Evolutionary conservation across 1,284 basidiomycete genomes (phyloP).

Genomic region (Xerocomus cyaneibrunnescens): DNA sequence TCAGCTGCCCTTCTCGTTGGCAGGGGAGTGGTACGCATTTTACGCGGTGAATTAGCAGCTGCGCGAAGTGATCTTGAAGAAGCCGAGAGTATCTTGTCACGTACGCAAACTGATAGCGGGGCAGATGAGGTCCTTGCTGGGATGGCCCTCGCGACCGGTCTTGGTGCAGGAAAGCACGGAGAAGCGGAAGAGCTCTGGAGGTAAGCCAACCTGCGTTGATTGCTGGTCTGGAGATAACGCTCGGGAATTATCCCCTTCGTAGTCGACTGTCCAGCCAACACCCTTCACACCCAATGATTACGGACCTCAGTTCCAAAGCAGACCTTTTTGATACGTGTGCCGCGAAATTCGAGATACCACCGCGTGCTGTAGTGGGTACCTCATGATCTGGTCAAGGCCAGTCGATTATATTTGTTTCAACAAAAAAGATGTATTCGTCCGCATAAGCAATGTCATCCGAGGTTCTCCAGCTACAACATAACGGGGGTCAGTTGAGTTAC

Average conservation of each 20-base stretch:
- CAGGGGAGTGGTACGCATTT: slow-evolving; percentile 80
- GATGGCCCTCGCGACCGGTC: slow-evolving; percentile 61
- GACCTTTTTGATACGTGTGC: slow-evolving; percentile 71
- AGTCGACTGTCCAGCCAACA: slow-evolving; percentile 61
- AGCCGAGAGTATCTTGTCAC: slow-evolving; percentile 49
- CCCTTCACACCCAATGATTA: slow-evolving; percentile 65
- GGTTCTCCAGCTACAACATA: too few species aligned
- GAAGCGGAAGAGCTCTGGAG: slow-evolving; percentile 66
- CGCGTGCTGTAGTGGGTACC: slow-evolving; percentile 38
- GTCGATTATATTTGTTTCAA: not conserved
- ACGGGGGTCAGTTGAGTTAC: too few species aligned
- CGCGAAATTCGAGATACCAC: slow-evolving; percentile 63
- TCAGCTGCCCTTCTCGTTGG: slow-evolving; percentile 76
- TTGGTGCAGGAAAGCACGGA: slow-evolving; percentile 55
- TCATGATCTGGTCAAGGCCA: slow-evolving; percentile 8
- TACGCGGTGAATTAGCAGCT: slow-evolving; percentile 78
- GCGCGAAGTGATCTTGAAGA: slow-evolving; percentile 86
- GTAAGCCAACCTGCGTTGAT: slow-evolving; percentile 41
- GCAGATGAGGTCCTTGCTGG: slow-evolving; percentile 67
- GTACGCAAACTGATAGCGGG: slow-evolving; percentile 23
- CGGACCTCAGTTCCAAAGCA: slow-evolving; percentile 62
- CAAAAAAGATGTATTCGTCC: not conserved
- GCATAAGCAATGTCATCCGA: not conserved
- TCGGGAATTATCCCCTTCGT: not conserved
- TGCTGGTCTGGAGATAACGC: not conserved